These are phyloP conservation scores for Tuber borchii DNA, from an alignment of 495 filamentous ascomycete species.

Conservation along the genomic window DNA sequence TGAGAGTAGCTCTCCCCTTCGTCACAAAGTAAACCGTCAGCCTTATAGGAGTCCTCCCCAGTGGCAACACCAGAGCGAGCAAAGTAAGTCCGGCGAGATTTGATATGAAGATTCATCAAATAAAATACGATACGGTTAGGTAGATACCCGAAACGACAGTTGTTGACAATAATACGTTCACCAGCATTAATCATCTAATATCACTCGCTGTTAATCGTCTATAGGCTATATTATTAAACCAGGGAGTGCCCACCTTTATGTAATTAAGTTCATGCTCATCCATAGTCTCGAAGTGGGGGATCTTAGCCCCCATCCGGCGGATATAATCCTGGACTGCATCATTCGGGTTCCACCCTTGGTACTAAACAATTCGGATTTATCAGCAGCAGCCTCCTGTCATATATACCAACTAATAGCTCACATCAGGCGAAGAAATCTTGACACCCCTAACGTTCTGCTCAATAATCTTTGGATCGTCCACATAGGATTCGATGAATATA, in stretches of 20 bases:
- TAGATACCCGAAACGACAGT: constrained; percentile 89
- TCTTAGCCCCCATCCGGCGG: constrained; percentile 77
- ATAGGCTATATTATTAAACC: not conserved
- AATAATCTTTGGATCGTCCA: constrained; percentile 86
- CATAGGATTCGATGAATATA: constrained; percentile 91
- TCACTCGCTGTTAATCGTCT: constrained; percentile 25
- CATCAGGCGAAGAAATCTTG: constrained; percentile 97
- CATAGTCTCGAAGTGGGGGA: constrained; percentile 96
- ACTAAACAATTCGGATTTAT: constrained; percentile 50
- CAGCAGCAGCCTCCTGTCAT: constrained; percentile 6
- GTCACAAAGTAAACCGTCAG: constrained; percentile 73
- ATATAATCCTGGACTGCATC: constrained; percentile 90
- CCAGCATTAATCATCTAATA: constrained; percentile 93
- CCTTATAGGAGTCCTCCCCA: constrained; percentile 82
- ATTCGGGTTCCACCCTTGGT: constrained; percentile 79
- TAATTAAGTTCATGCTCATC: constrained; percentile 87
- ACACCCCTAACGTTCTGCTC: constrained; percentile 95
- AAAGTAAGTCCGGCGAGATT: constrained; percentile 88
- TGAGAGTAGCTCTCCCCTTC: constrained; percentile 78
- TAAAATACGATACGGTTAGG: constrained; percentile 97
- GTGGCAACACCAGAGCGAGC: constrained; percentile 63
- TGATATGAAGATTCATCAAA: constrained; percentile 93
- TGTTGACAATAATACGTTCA: constrained; percentile 85
- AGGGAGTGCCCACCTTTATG: constrained; percentile 59
- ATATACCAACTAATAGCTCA: constrained; percentile 44